Evolutionary conservation across 1,139 yeast genomes (phyloP).

Genomic region (Hemisphaericaspora xylanilytica): DNA sequence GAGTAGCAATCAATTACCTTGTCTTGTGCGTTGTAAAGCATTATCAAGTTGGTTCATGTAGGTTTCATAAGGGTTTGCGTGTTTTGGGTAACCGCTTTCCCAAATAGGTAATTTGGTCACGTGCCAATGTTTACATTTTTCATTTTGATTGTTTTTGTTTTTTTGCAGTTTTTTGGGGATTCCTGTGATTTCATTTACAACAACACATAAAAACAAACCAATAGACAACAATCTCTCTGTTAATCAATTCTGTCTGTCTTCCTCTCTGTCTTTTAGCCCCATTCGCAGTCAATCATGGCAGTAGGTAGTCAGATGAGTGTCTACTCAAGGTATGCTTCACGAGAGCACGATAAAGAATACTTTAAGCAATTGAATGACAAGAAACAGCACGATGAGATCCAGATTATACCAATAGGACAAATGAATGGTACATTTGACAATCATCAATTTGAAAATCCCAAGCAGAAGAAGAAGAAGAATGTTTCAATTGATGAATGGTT

Average conservation of each 20-base stretch:
- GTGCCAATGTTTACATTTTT: conserved; percentile 5
- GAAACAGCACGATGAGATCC: conserved; percentile 1
- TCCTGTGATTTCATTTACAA: background rate
- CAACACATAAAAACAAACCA: too few relatives aligned
- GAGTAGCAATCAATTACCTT: too few relatives aligned
- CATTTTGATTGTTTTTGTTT: background rate
- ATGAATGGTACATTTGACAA: conserved; percentile 21
- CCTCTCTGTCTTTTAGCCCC: too few relatives aligned
- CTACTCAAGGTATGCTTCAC: conserved; percentile 39
- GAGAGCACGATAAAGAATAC: conserved; percentile 33
- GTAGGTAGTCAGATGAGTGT: conserved; percentile 21
- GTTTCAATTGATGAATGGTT: conserved; percentile 31
- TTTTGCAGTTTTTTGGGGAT: background rate
- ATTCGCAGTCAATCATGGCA: background rate
- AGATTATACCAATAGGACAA: conserved; percentile 15
- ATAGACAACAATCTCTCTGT: too few relatives aligned
- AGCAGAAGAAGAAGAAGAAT: conserved; percentile 1
- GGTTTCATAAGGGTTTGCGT: too few relatives aligned
- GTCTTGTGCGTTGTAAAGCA: too few relatives aligned
- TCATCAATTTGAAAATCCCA: conserved; percentile 9
- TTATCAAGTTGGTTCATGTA: too few relatives aligned
- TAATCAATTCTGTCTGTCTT: too few relatives aligned
- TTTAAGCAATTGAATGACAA: conserved; percentile 15
- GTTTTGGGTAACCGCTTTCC: too few relatives aligned
- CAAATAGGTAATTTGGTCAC: conserved; percentile 4